Base-by-base conservation (phyloP, 108 stramenopile species). In the Cylindrotheca fusiformis region DNA sequence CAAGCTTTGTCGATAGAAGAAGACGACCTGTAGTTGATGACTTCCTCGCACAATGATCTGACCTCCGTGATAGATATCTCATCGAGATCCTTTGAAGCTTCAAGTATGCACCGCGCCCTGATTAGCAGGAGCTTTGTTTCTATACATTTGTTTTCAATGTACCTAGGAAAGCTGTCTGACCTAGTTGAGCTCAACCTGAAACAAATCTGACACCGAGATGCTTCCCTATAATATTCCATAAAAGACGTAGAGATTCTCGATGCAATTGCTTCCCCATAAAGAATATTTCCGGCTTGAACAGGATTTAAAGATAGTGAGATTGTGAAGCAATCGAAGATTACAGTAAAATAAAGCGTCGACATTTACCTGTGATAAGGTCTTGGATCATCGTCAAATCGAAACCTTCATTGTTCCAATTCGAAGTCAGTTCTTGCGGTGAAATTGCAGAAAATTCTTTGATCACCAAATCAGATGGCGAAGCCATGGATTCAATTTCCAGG, bases 1-100 rank as follows among this genome's bases (percentile, higher is more conserved):
- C 78, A 74, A 47, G 75, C 75, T 55, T 60, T 68, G 48, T 68
- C 79, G 14, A 21, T 27, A 12, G 60, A 17, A 1, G 53, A 25
- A 20, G 64, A 25, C 17, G 21, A 29, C 10, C 48, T 26, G 19
- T 50, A 29, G 22, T 49, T 44, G 25, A 36, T 21, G 12, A 79
- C 41, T 22, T 67, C 23, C 45, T 29, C 19, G 60, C 72, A 70
- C 21, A 74, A 29, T n/a, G 25, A n/a, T 3, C 52, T n/a, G 1
- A 75, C 59, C 26, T 21, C 33, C 14, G 31, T 31, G 28, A 26
- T 17, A 24, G 52, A 29, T 27, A 29, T 54, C 28, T 28, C 18
- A n/a, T 71, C 69, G 30, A 44, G 29, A n/a, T 22, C 25, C 4
- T 6, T 41, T 41, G 36, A 41, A 41, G 6, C 36, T 6, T 41